Base-by-base conservation (phyloP, 1,139 yeast species). In the Yarrowia galli region DNA sequence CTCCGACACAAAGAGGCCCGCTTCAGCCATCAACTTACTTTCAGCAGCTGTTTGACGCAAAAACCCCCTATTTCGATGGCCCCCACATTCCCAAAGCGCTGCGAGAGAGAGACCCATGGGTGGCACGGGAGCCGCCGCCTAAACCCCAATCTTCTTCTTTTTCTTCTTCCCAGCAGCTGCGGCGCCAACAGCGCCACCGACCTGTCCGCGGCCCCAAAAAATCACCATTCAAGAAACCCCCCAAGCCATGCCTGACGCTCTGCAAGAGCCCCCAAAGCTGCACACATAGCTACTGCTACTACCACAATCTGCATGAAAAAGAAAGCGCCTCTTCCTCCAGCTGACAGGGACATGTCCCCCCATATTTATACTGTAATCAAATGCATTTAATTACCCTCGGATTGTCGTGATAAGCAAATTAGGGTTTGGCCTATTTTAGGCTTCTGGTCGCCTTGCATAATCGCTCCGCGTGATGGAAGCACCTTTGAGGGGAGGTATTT, bases 391-490 rank as follows among this genome's bases (percentile, higher is more conserved):
- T 53, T 53, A 53, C 60, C 22, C 60, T 53, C 45, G 60, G 60
- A 53, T 40, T 23, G 16, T 54, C 46, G 61, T 54, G 61, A 54
- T 54, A 54, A 54, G 61, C 46, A 16, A 40, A 15, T 15, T 43
- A 58, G 42, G 20, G 51, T 58, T 58, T 42, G 28, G 20, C 4
- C 51, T 25, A 38, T n/a, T 40, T 54, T 54, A 54, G 61, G 46
- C 61, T 54, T 54, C 20, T 54, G 48, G 61, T 25, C 46, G 48
- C 64, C 64, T 58, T 43, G 64, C 64, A 58, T 58, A 58, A 58
- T 58, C 64, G 49, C 64, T 58, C 64, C 64, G 64, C 64, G 64
- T 58, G 64, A 58, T 58, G 49, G 64, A 58, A 43, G 64, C 64
- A 58, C 64, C 49, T 58, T 40, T 40, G 46, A 40, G 61, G 61